phyloP scores from a whole-genome alignment of 108 stramenopile genomes.

The Schizochytrium sp. region DNA sequence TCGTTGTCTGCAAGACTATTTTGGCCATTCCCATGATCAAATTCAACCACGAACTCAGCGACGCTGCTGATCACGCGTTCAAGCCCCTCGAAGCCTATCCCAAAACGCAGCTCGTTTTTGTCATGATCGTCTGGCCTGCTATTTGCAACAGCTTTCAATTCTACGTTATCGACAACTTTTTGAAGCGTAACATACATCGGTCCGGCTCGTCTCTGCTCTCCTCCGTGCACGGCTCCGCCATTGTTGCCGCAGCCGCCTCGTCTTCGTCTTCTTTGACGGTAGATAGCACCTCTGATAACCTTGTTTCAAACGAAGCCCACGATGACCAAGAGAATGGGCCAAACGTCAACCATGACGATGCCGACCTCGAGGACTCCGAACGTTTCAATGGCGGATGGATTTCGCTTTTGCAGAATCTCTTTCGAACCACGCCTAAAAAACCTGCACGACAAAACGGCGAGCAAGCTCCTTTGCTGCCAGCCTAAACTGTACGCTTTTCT shows the following conservation, averaged over 20 bases:
- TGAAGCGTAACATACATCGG: background rate
- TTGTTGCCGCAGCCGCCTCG: no score
- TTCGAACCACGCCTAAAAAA: background rate
- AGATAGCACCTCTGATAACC: no score
- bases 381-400: background rate
- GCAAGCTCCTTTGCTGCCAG: background rate
- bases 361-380: background rate
- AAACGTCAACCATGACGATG: background rate
- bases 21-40: background rate
- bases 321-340: background rate
- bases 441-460: background rate
- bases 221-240: background rate
- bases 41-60: background rate
- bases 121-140: slow-evolving; percentile 2
- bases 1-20: background rate
- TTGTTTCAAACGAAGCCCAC: background rate
- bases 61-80: background rate
- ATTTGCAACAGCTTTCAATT: slow-evolving; percentile 10
- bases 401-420: background rate
- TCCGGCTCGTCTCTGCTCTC: background rate
- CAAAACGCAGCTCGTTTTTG: background rate
- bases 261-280: no score
- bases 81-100: background rate
- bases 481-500: no score
- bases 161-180: background rate